These are phyloP conservation scores for Chrysosporium keratinophilum DNA, from an alignment of 2,329 filamentous ascomycete species.

Conservation along the genomic window DNA sequence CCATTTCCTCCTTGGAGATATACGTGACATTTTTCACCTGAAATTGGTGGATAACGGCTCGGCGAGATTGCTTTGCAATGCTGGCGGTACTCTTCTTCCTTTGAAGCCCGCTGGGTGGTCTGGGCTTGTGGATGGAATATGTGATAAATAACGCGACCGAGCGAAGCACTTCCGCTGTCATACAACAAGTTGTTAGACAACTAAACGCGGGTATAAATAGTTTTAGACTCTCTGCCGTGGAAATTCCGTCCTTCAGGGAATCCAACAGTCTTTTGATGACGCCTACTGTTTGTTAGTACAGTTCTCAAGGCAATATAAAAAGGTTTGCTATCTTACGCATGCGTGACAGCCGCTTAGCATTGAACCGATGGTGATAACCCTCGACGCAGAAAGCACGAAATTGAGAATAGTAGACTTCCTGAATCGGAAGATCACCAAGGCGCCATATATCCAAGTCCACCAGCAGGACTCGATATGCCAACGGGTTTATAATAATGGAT, in stretches of 20 bases:
- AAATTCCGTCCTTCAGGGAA: constrained; percentile 73
- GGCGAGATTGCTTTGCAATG: constrained; percentile 25
- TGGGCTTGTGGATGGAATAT: constrained; percentile 67
- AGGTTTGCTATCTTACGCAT: constrained; percentile 58
- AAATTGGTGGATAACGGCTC: constrained; percentile 32
- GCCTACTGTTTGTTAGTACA: constrained; percentile 43
- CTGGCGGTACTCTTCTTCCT: constrained; percentile 37
- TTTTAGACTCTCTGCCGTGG: constrained; percentile 60
- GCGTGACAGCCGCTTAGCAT: constrained; percentile 69
- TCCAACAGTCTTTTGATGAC: constrained; percentile 85
- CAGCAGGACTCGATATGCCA: constrained; percentile 83
- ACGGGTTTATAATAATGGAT: constrained; percentile 88
- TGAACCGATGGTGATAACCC: constrained; percentile 88
- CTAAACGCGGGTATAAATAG: constrained; percentile 71
- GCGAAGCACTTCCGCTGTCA: constrained; percentile 74
- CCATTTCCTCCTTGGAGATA: constrained; percentile 57
- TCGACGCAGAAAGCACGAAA: constrained; percentile 79
- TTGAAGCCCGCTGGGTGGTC: constrained; percentile 31
- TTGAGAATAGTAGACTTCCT: constrained; percentile 85
- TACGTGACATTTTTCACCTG: constrained; percentile 26
- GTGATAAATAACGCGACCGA: constrained; percentile 87
- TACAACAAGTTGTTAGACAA: constrained; percentile 66
- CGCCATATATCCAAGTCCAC: constrained; percentile 94
- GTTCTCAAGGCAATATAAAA: neutral
- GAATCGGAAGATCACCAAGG: constrained; percentile 61